Conservation (phyloP, 148 eudicot genomes). For the Drosera capensis region DNA sequence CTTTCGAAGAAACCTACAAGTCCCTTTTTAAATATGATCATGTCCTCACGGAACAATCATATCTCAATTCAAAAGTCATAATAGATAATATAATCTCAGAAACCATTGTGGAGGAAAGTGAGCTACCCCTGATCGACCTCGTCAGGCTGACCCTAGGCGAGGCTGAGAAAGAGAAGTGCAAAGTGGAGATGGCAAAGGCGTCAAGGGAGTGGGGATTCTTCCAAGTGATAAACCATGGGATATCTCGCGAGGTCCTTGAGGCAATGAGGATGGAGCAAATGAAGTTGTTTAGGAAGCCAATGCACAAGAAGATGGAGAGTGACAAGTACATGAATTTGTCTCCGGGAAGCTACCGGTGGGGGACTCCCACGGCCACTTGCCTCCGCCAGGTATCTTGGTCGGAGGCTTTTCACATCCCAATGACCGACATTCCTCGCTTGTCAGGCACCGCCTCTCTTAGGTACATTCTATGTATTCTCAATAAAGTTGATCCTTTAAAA, state of each 20-base stretch:
- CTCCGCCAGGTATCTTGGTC: slow-evolving; percentile 71
- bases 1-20: too few species aligned
- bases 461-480: too few species aligned
- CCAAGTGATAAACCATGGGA: slow-evolving; percentile 8
- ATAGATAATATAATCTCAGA: too few species aligned
- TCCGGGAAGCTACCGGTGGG: slow-evolving; percentile 76
- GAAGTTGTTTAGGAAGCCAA: slow-evolving; percentile 8
- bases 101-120: slow-evolving; percentile 5
- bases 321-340: not conserved
- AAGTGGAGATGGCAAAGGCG: slow-evolving; percentile 1
- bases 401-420: slow-evolving; percentile 78
- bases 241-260: slow-evolving; percentile 1
- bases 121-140: slow-evolving; percentile 6
- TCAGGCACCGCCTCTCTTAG: slow-evolving; percentile 26
- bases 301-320: slow-evolving; percentile 2
- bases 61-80: too few species aligned
- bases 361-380: slow-evolving; percentile 58
- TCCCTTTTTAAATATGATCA: too few species aligned
- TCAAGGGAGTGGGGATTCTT: slow-evolving; percentile 9
- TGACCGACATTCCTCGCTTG: slow-evolving; percentile 25
- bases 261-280: slow-evolving; percentile 6
- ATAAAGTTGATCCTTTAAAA: too few species aligned
- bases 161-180: slow-evolving; percentile 1
- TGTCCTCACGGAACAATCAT: too few species aligned
- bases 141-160: not conserved